A percentile compares a stretch with the other conserved stretches of the same genome.
Conservation (phyloP, 352 stramenopile genomes). For the Phytopythium chamaehyphon region DNA sequence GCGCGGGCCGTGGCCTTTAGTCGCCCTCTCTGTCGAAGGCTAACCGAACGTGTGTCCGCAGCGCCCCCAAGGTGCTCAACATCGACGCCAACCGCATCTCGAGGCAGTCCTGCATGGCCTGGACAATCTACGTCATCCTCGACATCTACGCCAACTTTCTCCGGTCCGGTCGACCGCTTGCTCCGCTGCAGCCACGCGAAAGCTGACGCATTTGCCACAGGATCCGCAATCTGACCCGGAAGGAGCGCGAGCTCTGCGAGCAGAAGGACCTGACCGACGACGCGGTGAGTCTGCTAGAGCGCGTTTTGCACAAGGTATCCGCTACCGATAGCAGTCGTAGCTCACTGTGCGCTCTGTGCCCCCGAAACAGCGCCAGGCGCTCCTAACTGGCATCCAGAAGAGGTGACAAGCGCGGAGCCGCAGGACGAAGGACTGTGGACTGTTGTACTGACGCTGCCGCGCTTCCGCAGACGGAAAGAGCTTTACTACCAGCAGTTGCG, state of each 20-base stretch:
- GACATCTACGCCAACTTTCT: slow-evolving; percentile 77
- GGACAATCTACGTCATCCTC: slow-evolving; percentile 70
- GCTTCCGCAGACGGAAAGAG: slow-evolving; percentile 45
- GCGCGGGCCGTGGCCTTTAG: too few relatives aligned
- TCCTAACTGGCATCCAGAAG: slow-evolving; percentile 42
- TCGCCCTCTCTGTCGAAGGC: too few relatives aligned
- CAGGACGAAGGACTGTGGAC: too few relatives aligned
- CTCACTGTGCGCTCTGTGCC: not conserved
- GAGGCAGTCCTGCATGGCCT: slow-evolving; percentile 65
- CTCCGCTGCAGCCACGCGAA: not conserved
- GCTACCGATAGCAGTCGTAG: not conserved
- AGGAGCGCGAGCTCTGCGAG: slow-evolving; percentile 50
- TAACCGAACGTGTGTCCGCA: slow-evolving; percentile 14
- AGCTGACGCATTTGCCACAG: slow-evolving; percentile 11
- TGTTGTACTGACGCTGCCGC: not conserved
- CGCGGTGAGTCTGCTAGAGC: slow-evolving; percentile 23
- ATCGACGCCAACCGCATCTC: slow-evolving; percentile 70
- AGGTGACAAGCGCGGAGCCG: too few relatives aligned
- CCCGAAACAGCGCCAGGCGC: slow-evolving; percentile 21
- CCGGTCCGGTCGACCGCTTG: slow-evolving; percentile 30
- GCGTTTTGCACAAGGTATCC: too few relatives aligned
- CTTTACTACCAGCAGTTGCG: slow-evolving; percentile 76
- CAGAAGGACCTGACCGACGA: slow-evolving; percentile 49
- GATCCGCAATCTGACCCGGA: slow-evolving; percentile 52
- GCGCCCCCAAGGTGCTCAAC: slow-evolving; percentile 68